phyloP scores from a whole-genome alignment of 73 alveolate genomes.

The Paramecium tetraurelia region DNA sequence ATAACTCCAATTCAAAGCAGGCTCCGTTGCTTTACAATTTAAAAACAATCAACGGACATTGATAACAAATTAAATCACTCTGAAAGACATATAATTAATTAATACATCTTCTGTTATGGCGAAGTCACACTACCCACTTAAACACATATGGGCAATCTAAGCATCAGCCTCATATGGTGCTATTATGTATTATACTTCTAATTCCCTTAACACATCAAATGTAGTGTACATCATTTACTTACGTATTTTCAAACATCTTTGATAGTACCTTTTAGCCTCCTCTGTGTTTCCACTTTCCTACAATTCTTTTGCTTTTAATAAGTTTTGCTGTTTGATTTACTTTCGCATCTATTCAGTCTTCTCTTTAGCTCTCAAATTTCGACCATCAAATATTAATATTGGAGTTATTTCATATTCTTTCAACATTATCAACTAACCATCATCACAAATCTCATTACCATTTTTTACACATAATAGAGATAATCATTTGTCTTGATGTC shows the following conservation, averaged over 20 bases:
- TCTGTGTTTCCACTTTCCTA: constrained; percentile 82
- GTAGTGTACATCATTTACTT: constrained; percentile 83
- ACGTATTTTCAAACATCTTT: constrained; percentile 78
- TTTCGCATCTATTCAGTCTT: constrained; percentile 77
- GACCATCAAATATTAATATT: constrained; percentile 92
- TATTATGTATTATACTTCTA: constrained; percentile 76
- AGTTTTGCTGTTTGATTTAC: constrained; percentile 68
- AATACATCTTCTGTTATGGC: constrained; percentile 92
- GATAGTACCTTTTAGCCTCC: constrained; percentile 80
- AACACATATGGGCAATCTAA: constrained; percentile 87
- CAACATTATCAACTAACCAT: constrained; percentile 50
- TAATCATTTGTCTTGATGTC: constrained; percentile 75
- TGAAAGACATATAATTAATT: neutral
- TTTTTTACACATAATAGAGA: constrained; percentile 83
- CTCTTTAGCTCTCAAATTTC: constrained; percentile 81
- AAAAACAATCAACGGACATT: constrained; percentile 84
- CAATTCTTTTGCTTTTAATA: constrained; percentile 74
- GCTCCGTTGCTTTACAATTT: constrained; percentile 82
- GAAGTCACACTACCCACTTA: constrained; percentile 83
- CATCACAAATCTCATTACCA: constrained; percentile 61
- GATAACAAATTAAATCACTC: constrained; percentile 91
- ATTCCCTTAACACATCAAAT: constrained; percentile 79
- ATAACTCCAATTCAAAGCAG: constrained; percentile 79
- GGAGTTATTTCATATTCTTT: constrained; percentile 79
- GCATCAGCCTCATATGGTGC: constrained; percentile 99